Base-by-base conservation (phyloP, 2,329 filamentous ascomycete species). In the Epicoccum sorghinum region DNA sequence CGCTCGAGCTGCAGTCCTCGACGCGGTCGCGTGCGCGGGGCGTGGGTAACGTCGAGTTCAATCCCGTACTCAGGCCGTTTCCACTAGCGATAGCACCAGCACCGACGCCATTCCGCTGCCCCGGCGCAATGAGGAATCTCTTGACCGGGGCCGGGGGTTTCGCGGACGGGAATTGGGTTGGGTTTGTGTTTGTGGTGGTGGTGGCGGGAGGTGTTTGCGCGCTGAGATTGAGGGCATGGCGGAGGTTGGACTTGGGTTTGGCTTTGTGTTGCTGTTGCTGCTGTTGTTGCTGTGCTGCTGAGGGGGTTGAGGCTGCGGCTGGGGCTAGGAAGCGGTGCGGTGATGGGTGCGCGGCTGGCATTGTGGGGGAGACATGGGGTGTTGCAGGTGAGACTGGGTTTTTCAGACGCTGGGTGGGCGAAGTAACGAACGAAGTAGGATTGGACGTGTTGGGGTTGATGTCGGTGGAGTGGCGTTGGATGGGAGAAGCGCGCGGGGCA, bases 111-210 rank as follows among this genome's bases (percentile, higher is more conserved):
- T 18, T 18, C 18, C 18, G 18, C 18, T 18, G 18, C 18, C 18
- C 18, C 18, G 18, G 18, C 13, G 70, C 70, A 7, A 69, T 69
- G 4, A 66, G 68, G 7, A 66, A 39, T 25, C 56, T 66, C 41
- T 52, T 64, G 24, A 58, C 37, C 4, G 23, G 7, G 0, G 7
- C 12, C 9, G 30, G 1, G 41, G 30, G 27, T 49, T 35, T 30
- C 46, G 52, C n/a, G 46, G 37, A 18, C 27, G 41, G 1, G 52
- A 42, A 10, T 40, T 41, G 9, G 46, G 24, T 22, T 42, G 49
- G 27, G 40, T n/a, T 27, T 50, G 48, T 5, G 46, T 40, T 13
- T 18, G 18, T 18, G 18, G 45, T 55, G 3, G 48, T 45, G 2
- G 52, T 10, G 2, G 41, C 10, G 6, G 48, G 24, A 2, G 43